A percentile compares a stretch with the other conserved stretches of the same genome.
Evolutionary conservation across 169 alveolate species (phyloP).

Genomic region (Pseudocohnilembus persalinus): DNA sequence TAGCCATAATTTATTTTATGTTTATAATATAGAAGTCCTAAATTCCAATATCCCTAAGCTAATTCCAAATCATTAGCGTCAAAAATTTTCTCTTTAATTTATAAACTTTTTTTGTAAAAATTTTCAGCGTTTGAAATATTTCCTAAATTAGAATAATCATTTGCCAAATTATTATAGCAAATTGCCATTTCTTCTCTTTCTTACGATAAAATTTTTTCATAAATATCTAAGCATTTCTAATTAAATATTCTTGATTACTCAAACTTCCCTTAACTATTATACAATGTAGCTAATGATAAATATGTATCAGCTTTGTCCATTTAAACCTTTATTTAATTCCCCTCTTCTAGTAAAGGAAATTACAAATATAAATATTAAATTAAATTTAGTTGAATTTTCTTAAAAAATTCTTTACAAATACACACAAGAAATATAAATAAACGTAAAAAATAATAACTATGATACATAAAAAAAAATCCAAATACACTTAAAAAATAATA

Average conservation of each 20-base stretch:
- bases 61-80: background rate
- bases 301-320: too few relatives aligned
- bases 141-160: background rate
- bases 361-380: too few relatives aligned
- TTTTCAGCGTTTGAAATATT: background rate
- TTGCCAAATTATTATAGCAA: background rate
- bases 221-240: too few relatives aligned
- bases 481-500: too few relatives aligned
- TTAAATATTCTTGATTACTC: background rate
- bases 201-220: background rate
- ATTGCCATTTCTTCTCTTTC: background rate
- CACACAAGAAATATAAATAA: too few relatives aligned
- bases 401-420: too few relatives aligned
- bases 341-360: too few relatives aligned
- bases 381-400: too few relatives aligned
- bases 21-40: background rate
- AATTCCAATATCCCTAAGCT: background rate
- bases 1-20: too few relatives aligned
- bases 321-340: too few relatives aligned
- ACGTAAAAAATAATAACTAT: too few relatives aligned
- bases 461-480: too few relatives aligned
- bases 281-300: background rate
- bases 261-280: background rate
- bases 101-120: background rate
- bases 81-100: background rate